Percentiles rank a stretch among this genome's conserved stretches.
These are phyloP conservation scores for Pichia sp. DNA, from an alignment of 1,139 yeast species.

Conservation along the genomic window DNA sequence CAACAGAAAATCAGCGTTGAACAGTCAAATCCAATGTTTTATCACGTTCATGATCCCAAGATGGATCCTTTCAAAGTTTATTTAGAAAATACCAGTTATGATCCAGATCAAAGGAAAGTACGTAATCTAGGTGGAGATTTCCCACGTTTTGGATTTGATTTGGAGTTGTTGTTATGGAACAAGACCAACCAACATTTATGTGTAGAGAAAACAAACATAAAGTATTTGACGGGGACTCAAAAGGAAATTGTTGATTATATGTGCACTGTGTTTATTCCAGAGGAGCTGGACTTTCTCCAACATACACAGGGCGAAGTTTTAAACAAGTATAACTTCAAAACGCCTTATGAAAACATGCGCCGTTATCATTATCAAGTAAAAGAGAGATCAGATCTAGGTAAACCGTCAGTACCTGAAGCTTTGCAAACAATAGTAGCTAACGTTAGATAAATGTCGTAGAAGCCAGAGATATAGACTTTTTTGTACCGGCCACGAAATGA, in stretches of 20 bases:
- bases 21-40: constrained; percentile 29
- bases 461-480: no score
- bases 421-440: not conserved
- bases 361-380: not conserved
- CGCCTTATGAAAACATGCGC: not conserved
- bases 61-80: constrained; percentile 26
- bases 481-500: no score
- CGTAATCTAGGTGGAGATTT: constrained; percentile 27
- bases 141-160: constrained; percentile 22
- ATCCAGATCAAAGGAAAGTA: constrained; percentile 18
- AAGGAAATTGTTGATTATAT: constrained; percentile 12
- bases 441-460: no score
- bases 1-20: constrained; percentile 17
- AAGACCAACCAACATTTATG: constrained; percentile 24
- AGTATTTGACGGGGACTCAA: constrained; percentile 14
- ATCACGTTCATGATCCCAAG: constrained; percentile 40
- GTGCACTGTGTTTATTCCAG: constrained; percentile 21
- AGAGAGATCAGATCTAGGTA: no score
- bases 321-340: constrained; percentile 3
- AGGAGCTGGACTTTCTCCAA: constrained; percentile 20
- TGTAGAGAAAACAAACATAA: constrained; percentile 17
- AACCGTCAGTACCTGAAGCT: not conserved
- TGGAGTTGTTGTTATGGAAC: constrained; percentile 25
- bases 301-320: constrained; percentile 1
- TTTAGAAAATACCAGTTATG: constrained; percentile 18